Evolutionary conservation across 2,329 filamentous ascomycete species (phyloP).

Genomic region (Zalaria sp.): DNA sequence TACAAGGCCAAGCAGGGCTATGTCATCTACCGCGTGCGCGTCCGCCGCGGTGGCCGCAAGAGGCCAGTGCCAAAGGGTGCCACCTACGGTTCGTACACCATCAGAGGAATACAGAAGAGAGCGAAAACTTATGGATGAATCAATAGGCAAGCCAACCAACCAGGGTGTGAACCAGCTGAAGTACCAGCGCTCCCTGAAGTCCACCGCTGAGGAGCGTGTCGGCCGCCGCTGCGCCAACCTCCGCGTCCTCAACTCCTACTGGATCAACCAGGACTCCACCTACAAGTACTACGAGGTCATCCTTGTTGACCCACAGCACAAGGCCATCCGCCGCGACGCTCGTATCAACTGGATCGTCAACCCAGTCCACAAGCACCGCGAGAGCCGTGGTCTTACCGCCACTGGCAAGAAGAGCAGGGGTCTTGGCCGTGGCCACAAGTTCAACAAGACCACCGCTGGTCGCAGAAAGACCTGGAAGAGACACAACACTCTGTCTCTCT

Average conservation of each 20-base stretch:
- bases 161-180: constrained; percentile 99
- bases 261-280: constrained; percentile 99
- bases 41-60: constrained; percentile 98
- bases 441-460: constrained; percentile 95
- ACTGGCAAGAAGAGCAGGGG: constrained; percentile 99
- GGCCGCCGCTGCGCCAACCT: constrained; percentile 98
- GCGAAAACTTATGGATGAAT: constrained; percentile 12
- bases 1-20: constrained; percentile 99
- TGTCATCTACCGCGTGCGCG: constrained; percentile 98
- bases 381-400: constrained; percentile 89
- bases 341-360: constrained; percentile 99
- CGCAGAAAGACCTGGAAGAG: constrained; percentile 99
- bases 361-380: constrained; percentile 99
- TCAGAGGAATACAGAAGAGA: constrained; percentile 1
- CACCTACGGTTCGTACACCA: constrained; percentile 68
- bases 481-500: constrained; percentile 98
- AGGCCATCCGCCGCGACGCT: constrained; percentile 96
- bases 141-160: constrained; percentile 97
- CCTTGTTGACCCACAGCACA: constrained; percentile 99
- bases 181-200: constrained; percentile 98
- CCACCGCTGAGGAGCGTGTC: constrained; percentile 99
- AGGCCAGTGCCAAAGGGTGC: constrained; percentile 91
- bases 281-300: constrained; percentile 99
- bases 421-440: constrained; percentile 97
- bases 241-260: constrained; percentile 99